Percentiles rank a stretch among this genome's conserved stretches.
Conservation (phyloP, 148 eudicot species). For the Dianthus caryophyllus region DNA sequence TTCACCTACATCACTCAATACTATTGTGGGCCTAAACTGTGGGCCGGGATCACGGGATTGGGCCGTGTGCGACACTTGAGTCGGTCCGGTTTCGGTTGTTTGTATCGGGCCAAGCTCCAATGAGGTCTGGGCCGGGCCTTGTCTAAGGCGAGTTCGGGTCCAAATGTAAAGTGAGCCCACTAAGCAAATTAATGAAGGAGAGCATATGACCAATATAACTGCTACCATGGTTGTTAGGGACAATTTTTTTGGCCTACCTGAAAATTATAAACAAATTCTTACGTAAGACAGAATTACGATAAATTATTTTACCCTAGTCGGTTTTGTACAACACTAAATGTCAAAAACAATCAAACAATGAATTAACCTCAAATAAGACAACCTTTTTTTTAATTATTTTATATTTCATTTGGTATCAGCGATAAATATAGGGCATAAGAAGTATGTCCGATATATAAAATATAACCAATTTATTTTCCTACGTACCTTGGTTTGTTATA, state of each 20-base stretch:
- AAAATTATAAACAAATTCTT: neutral
- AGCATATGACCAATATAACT: constrained; percentile 16
- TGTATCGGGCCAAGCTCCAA: neutral
- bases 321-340: too few relatives aligned
- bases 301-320: too few relatives aligned
- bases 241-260: constrained; percentile 19
- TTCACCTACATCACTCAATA: constrained; percentile 19
- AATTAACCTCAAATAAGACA: too few relatives aligned
- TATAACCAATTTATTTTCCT: too few relatives aligned
- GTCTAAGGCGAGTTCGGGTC: constrained; percentile 9
- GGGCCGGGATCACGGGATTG: neutral
- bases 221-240: constrained; percentile 14
- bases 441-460: too few relatives aligned
- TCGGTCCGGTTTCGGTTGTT: neutral
- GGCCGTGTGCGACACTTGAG: constrained; percentile 13
- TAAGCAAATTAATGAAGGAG: constrained; percentile 20
- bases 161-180: constrained; percentile 18
- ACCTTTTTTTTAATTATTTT: too few relatives aligned
- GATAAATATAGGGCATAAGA: too few relatives aligned
- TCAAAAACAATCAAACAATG: too few relatives aligned
- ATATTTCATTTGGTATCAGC: too few relatives aligned
- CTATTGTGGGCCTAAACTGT: constrained; percentile 7
- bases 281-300: too few relatives aligned
- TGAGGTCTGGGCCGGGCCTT: neutral
- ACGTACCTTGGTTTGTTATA: constrained; percentile 23